phyloP scores from a whole-genome alignment of 129 eudicot species.

The Logfia minima region DNA sequence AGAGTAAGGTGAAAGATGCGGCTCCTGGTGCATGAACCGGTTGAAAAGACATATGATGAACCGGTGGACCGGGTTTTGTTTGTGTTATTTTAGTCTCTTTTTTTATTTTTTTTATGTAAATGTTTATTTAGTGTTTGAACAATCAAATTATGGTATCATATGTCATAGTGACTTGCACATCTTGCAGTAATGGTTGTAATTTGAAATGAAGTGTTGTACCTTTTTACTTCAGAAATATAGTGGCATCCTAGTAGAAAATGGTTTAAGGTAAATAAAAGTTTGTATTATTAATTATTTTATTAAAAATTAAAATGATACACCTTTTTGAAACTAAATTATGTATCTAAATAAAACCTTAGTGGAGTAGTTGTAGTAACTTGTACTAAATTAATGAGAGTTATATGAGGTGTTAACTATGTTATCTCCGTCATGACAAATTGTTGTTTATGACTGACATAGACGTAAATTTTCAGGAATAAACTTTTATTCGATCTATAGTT shows the following conservation, averaged over 20 bases:
- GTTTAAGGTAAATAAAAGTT: too few species aligned
- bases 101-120: not conserved
- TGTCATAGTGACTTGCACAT: conserved; percentile 12
- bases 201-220: not conserved
- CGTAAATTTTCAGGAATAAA: not conserved
- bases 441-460: not conserved
- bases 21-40: conserved; percentile 77
- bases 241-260: not conserved
- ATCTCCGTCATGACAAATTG: not conserved
- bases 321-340: too few species aligned
- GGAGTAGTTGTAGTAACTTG: not conserved
- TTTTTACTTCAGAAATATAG: not conserved
- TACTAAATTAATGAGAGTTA: too few species aligned
- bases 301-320: too few species aligned
- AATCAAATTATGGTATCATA: conserved; percentile 11
- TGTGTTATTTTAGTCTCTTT: not conserved
- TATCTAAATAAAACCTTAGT: not conserved
- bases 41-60: too few species aligned
- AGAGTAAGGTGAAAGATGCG: conserved; percentile 64
- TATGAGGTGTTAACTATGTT: not conserved
- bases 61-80: not conserved
- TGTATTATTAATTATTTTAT: too few species aligned
- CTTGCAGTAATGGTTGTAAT: conserved; percentile 15
- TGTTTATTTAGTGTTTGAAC: not conserved
- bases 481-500: not conserved